Conservation (phyloP, 2,329 filamentous ascomycete genomes). For the Fusarium verticillioides region DNA sequence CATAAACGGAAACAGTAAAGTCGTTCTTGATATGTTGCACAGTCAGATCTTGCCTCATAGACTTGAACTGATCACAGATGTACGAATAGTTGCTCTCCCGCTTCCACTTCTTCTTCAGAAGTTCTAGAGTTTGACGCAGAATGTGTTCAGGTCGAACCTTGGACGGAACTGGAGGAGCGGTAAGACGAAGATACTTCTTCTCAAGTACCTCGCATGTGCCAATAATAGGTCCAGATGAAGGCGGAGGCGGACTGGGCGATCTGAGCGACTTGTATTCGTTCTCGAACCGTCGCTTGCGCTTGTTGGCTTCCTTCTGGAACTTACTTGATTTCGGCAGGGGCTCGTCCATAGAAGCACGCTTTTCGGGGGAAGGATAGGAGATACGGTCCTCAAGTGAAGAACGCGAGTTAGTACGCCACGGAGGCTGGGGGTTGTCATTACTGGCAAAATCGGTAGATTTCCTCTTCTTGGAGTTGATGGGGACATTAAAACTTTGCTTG, state of each 20-base stretch:
- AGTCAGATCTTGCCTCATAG: conserved; percentile 95
- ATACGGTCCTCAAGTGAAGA: conserved; percentile 78
- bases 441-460: conserved; percentile 77
- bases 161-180: conserved; percentile 86
- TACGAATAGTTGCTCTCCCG: conserved; percentile 94
- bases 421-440: conserved; percentile 67
- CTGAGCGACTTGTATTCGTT: conserved; percentile 68
- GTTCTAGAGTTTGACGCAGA: conserved; percentile 83
- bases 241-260: conserved; percentile 67
- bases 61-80: conserved; percentile 99
- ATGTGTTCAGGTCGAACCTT: conserved; percentile 86
- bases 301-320: conserved; percentile 90
- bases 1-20: conserved; percentile 96
- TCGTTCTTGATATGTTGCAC: conserved; percentile 97
- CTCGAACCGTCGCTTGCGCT: conserved; percentile 89
- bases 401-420: conserved; percentile 77
- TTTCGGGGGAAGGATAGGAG: conserved; percentile 64
- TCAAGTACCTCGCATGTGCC: conserved; percentile 87
- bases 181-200: conserved; percentile 95
- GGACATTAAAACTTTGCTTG: conserved; percentile 48
- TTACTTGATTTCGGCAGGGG: conserved; percentile 76
- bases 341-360: conserved; percentile 58
- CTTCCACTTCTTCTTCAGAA: conserved; percentile 95
- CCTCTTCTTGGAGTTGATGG: conserved; percentile 74
- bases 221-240: conserved; percentile 77